Percentiles rank a stretch among this genome's conserved stretches.
These are phyloP conservation scores for Cucurbita pepo DNA, from an alignment of 306 rosid species.

Conservation along the genomic window DNA sequence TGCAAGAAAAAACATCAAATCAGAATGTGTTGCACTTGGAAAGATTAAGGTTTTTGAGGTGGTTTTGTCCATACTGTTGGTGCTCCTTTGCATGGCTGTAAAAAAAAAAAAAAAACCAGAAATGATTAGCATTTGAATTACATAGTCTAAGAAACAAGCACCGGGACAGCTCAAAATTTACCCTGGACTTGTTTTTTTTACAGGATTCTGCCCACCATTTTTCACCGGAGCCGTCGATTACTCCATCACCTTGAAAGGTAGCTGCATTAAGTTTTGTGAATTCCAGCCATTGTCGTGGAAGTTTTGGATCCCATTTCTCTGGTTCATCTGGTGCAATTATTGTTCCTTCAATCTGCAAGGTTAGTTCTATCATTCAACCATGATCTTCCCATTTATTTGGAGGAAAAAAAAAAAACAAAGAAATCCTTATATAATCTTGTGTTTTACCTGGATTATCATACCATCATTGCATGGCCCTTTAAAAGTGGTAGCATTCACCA, in stretches of 20 bases:
- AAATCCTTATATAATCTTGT: constrained; percentile 2
- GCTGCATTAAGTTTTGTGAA: constrained; percentile 36
- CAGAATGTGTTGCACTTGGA: neutral
- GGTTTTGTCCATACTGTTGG: constrained; percentile 64
- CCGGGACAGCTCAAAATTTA: constrained; percentile 10
- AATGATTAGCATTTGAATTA: neutral
- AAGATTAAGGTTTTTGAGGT: neutral
- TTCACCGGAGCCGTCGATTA: constrained; percentile 89
- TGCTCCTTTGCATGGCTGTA: constrained; percentile 88
- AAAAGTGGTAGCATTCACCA: constrained; percentile 74
- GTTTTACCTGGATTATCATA: constrained; percentile 62
- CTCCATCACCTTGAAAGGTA: constrained; percentile 71
- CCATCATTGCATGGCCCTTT: constrained; percentile 59
- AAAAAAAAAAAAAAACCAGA: neutral
- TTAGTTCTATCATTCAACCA: neutral
- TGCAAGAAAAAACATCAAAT: constrained; percentile 20
- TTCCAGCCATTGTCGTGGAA: constrained; percentile 54
- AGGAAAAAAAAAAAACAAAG: too few relatives aligned
- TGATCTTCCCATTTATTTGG: neutral
- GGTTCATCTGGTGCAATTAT: constrained; percentile 89
- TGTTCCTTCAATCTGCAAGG: constrained; percentile 69
- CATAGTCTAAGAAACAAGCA: neutral
- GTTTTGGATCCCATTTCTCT: constrained; percentile 59
- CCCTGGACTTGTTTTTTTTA: constrained; percentile 82
- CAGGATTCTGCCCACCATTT: constrained; percentile 99